Base-by-base conservation (phyloP, 306 rosid species). In the barrel medic (Medicago truncatula) region DNA sequence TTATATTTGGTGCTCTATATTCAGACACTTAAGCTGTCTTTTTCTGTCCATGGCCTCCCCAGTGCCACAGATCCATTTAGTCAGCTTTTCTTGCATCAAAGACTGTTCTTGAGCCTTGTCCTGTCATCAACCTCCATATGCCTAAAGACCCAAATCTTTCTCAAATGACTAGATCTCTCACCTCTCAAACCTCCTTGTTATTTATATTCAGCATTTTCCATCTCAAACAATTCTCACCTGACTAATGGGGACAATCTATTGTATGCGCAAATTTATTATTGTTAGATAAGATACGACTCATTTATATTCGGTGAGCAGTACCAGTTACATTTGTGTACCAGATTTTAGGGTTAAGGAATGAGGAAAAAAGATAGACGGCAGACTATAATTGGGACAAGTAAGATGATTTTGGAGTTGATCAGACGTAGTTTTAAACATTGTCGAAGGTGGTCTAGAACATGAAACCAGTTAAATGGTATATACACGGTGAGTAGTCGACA, bases 221-320 rank as follows among this genome's bases (percentile, higher is more conserved):
- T 28, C 31, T 28, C 31, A 28, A 28, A 28, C 4, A 28, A 28
- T 28, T 28, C 31, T 28, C 31, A 28, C 31, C 31, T 28, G 4
- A 28, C 31, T 28, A 28, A 28, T 28, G 40, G 12, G 40, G 66
- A 31, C 59, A 77, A 65, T 40, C 11, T 65, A 18, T n/a, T 79
- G 46, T 39, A n/a, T 63, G 47, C 61, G 40, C 67, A 25, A 63
- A 62, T 23, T 71, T 71, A 16, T 77, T 67, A 31, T 61, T 78
- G 65, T 43, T 20, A 78, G 44, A 43, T 49, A 54, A 78, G 50
- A 43, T 69, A 46, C 65, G 60, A 34, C 71, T 70, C 62, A 20
- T 28, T 59, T 50, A 52, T 59, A 62, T 25, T 53, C 25, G 67
- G 46, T 56, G 56, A 70, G 31, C 31, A 28, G 31, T 3, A 28